phyloP scores from a whole-genome alignment of 495 filamentous ascomycete genomes.

The Penicillium argentinense region DNA sequence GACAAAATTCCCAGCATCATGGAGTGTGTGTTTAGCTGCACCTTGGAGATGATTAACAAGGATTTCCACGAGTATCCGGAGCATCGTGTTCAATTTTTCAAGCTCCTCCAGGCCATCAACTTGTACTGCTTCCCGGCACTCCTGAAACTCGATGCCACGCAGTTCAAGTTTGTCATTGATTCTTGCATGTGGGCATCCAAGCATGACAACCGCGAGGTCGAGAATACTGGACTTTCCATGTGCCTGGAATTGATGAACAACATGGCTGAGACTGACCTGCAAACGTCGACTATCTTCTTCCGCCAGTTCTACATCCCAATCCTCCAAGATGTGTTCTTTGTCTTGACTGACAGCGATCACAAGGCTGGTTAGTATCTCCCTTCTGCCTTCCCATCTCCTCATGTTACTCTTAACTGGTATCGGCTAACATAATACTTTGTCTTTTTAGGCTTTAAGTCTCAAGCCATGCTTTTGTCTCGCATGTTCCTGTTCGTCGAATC shows the following conservation, averaged over 20 bases:
- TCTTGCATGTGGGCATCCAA: conserved; percentile 99
- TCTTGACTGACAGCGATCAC: conserved; percentile 95
- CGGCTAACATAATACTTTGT: conserved; percentile 9
- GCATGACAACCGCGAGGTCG: conserved; percentile 97
- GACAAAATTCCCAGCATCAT: conserved; percentile 96
- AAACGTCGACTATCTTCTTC: conserved; percentile 93
- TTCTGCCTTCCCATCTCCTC: not conserved
- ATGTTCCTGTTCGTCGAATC: conserved; percentile 91
- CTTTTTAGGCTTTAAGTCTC: conserved; percentile 82
- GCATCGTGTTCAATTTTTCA: conserved; percentile 98
- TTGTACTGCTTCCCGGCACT: conserved; percentile 93
- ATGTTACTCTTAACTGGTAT: conserved; percentile 9
- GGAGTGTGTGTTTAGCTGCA: conserved; percentile 99
- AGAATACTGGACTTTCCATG: conserved; percentile 97
- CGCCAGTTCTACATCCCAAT: conserved; percentile 94
- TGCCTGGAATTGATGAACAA: conserved; percentile 97
- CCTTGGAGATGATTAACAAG: conserved; percentile 99
- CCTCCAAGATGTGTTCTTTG: conserved; percentile 97
- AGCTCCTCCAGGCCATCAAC: conserved; percentile 92
- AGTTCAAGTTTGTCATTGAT: conserved; percentile 99
- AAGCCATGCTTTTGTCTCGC: conserved; percentile 86
- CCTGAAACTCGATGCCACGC: conserved; percentile 86
- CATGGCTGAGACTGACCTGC: conserved; percentile 85
- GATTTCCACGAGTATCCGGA: conserved; percentile 99
- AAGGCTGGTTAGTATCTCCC: conserved; percentile 68